Conservation (phyloP, 192 early-diverging fungal species). For the Funneliformis geosporum region DNA sequence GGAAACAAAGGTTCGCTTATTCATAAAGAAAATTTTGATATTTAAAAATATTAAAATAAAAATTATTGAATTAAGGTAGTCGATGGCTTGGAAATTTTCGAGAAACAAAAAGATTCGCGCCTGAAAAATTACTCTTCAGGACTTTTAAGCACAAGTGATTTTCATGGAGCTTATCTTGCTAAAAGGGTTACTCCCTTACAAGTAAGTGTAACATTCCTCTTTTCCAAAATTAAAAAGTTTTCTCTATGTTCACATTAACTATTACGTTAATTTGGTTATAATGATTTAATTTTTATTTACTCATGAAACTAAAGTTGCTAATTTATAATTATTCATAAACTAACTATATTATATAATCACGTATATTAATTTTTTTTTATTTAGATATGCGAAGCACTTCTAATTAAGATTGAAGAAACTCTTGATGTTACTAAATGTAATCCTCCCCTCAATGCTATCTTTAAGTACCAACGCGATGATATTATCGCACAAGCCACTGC, state of each 20-base stretch:
- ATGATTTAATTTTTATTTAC: too few relatives aligned
- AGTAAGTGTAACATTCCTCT: too few relatives aligned
- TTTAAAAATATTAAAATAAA: neutral
- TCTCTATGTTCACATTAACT: too few relatives aligned
- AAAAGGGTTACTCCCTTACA: conserved; percentile 14
- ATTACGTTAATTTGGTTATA: too few relatives aligned
- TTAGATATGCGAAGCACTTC: conserved; percentile 15
- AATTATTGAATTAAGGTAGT: neutral
- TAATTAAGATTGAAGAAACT: neutral
- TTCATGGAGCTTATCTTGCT: conserved; percentile 16
- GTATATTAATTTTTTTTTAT: neutral
- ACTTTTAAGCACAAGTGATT: conserved; percentile 5
- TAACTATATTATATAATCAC: too few relatives aligned
- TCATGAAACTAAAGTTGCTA: too few relatives aligned
- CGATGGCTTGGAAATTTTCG: conserved; percentile 21
- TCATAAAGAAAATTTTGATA: neutral
- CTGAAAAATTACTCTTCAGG: neutral
- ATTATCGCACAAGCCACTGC: conserved; percentile 53
- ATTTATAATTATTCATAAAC: too few relatives aligned
- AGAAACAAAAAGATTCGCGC: neutral
- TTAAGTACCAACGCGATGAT: conserved; percentile 39
- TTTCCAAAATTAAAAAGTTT: too few relatives aligned
- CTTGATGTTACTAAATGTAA: neutral
- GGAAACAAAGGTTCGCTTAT: neutral
- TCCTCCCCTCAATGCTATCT: conserved; percentile 39